Conservation (phyloP, 1,139 yeast genomes). For the Nakaseomyces nivariensis region DNA sequence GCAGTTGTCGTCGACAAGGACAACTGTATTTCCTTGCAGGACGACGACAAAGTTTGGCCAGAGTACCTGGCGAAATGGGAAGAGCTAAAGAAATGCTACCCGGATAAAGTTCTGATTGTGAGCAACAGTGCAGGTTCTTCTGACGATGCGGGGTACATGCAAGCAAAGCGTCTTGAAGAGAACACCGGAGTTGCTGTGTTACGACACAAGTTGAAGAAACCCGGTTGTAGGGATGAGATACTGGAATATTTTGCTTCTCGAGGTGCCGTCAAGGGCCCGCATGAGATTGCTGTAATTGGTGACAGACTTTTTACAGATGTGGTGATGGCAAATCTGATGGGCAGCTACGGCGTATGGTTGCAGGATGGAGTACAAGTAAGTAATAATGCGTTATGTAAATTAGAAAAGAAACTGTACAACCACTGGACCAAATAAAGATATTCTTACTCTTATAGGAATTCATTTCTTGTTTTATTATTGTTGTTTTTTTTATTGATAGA, state of each 20-base stretch:
- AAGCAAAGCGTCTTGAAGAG: constrained; percentile 55
- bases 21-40: constrained; percentile 85
- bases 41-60: constrained; percentile 73
- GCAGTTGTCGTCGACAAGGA: constrained; percentile 91
- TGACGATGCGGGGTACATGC: constrained; percentile 52
- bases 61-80: constrained; percentile 57
- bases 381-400: constrained; percentile 13
- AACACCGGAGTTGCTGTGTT: constrained; percentile 69
- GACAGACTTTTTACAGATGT: constrained; percentile 87
- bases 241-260: constrained; percentile 43
- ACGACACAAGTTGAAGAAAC: constrained; percentile 74
- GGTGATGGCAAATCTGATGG: constrained; percentile 91
- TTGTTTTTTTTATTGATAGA: no score
- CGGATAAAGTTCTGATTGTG: constrained; percentile 67
- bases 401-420: constrained; percentile 19
- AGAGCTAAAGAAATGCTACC: constrained; percentile 43
- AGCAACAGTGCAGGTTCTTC: constrained; percentile 91
- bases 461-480: no score
- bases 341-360: constrained; percentile 78
- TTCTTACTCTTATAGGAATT: no score
- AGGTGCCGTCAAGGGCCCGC: constrained; percentile 40
- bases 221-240: constrained; percentile 75
- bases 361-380: constrained; percentile 51
- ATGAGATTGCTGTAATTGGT: constrained; percentile 76
- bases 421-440: not conserved